Conservation (phyloP, 2,329 filamentous ascomycete genomes). For the Neurospora sp. region DNA sequence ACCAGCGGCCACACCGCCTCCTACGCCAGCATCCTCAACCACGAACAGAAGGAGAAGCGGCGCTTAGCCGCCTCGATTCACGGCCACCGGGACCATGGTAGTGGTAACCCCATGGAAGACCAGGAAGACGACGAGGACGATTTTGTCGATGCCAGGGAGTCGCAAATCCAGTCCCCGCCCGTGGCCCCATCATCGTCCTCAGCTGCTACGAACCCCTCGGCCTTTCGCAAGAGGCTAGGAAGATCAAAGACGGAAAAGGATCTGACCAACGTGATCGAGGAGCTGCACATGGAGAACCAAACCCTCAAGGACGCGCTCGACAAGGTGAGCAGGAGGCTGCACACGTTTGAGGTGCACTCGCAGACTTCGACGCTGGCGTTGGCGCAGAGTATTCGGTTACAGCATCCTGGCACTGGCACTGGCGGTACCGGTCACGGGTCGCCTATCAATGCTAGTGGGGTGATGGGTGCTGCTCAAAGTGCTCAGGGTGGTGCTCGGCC, state of each 20-base stretch:
- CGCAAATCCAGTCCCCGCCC: constrained; percentile 26
- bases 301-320: constrained; percentile 78
- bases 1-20: constrained; percentile 84
- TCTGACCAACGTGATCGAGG: constrained; percentile 65
- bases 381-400: constrained; percentile 67
- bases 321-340: constrained; percentile 75
- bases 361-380: constrained; percentile 80
- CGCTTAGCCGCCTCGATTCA: constrained; percentile 41
- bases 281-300: constrained; percentile 79
- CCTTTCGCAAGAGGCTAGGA: constrained; percentile 9
- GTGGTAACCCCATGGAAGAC: constrained; percentile 9
- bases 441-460: constrained; percentile 25
- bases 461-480: constrained; percentile 1
- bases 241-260: constrained; percentile 21
- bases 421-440: constrained; percentile 26
- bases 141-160: constrained; percentile 81
- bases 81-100: constrained; percentile 30
- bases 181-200: constrained; percentile 25
- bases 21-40: constrained; percentile 79
- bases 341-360: constrained; percentile 85
- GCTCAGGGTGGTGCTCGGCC: constrained; percentile 5
- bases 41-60: constrained; percentile 56
- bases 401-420: constrained; percentile 27
- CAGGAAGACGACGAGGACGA: constrained; percentile 67
- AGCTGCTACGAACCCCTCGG: constrained; percentile 17